Base-by-base conservation (phyloP, 345 rosid species). In the Aethionema arabicum region DNA sequence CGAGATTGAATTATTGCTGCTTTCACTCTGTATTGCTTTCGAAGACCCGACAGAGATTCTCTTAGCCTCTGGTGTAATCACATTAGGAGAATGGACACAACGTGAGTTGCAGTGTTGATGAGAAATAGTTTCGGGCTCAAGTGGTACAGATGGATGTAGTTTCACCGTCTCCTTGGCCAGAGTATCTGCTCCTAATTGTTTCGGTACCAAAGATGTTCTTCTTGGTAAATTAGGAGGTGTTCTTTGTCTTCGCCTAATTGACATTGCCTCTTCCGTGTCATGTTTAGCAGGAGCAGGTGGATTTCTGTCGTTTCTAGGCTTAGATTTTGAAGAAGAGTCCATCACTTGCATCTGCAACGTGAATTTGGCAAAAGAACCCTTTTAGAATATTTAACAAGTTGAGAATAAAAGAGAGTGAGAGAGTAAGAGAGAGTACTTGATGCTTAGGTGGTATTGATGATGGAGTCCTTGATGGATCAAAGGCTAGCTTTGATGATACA, bases 1-100 rank as follows among this genome's bases (percentile, higher is more conserved):
- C 2, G 90, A 85, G 61, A 83, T 78, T 4, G 92, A 90, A 63
- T 83, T 87, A 63, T 83, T 87, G 74, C 85, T 80, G 77, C 87
- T 82, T 53, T 82, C 88, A 56, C 95, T 76, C 73, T 80, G 95
- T 66, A 79, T 52, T 48, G 74, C 87, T 72, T 61, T 81, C 56
- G 80, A 74, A 59, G 79, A 64, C 53, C 77, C 84, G 10, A 64
- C 56, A 30, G 73, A 62, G 72, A 59, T 68, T 61, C 77, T 74
- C 42, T 66, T 75, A 41, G 85, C 74, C 59, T 74, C 88, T 27
- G 44, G 78, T 4, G 35, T 42, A 14, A 49, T 55, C 76, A 69
- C 80, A 69, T 56, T 37, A 11, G 74, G 42, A 53, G 61, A 68
- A 69, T 65, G 74, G 47, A 59, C 44, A 53, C 35, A 39, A 31